Conservation (phyloP, 169 alveolate genomes). For the Plasmodium vivax region DNA sequence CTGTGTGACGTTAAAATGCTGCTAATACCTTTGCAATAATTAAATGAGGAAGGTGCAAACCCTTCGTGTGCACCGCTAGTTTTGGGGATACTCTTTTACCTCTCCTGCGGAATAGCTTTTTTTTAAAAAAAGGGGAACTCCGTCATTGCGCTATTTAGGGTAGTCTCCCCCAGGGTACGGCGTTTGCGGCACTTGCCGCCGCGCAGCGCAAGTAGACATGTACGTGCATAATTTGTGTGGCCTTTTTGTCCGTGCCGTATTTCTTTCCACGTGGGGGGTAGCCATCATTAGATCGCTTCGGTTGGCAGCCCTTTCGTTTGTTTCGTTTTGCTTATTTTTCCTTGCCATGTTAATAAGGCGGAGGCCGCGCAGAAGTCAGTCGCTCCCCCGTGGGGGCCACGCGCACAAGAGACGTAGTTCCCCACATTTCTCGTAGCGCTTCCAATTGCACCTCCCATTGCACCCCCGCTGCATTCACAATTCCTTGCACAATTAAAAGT, state of each 20-base stretch:
- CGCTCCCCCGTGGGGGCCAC: neutral
- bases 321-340: neutral
- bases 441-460: no score
- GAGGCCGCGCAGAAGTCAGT: neutral
- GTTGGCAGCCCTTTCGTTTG: neutral
- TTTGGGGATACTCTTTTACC: neutral
- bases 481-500: neutral
- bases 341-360: neutral
- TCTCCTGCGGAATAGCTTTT: neutral
- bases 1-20: neutral
- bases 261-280: neutral
- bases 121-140: neutral
- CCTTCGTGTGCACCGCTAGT: neutral
- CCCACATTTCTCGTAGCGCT: neutral
- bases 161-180: neutral
- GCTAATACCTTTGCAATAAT: neutral
- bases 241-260: neutral
- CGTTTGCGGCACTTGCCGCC: neutral
- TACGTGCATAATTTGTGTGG: neutral
- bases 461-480: neutral
- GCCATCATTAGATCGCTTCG: neutral
- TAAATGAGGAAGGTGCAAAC: neutral
- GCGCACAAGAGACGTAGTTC: neutral
- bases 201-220: neutral
- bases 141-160: neutral